A percentile compares a stretch with the other conserved stretches of the same genome.
These are phyloP conservation scores for Venturia asperata DNA, from an alignment of 2,329 filamentous ascomycete species.

Conservation along the genomic window DNA sequence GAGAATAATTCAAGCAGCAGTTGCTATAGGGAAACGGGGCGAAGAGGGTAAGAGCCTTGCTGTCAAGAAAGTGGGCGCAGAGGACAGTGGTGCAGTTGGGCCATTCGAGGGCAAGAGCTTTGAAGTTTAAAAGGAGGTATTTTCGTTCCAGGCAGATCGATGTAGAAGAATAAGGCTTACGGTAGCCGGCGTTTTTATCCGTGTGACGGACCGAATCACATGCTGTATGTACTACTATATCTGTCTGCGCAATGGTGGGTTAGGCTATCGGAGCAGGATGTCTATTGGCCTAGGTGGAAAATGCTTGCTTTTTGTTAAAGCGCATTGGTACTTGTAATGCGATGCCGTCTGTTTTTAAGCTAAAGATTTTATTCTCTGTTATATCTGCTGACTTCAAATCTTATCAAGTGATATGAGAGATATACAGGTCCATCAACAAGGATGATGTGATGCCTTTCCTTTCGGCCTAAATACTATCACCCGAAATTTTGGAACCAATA, in stretches of 20 bases:
- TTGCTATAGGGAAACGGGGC: conserved; percentile 8
- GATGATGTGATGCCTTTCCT: too few species aligned
- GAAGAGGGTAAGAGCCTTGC: conserved; percentile 19
- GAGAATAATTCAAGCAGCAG: conserved; percentile 1
- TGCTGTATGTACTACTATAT: conserved; percentile 8
- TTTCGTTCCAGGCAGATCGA: background rate
- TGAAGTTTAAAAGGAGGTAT: conserved; percentile 8
- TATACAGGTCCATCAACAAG: too few species aligned
- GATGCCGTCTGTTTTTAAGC: background rate
- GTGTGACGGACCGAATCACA: background rate
- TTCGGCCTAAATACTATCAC: too few species aligned
- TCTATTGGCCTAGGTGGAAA: background rate
- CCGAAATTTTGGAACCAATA: too few species aligned
- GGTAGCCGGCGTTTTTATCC: background rate
- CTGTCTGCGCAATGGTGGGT: background rate
- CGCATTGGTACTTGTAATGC: background rate
- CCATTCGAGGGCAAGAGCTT: conserved; percentile 16
- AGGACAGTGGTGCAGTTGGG: conserved; percentile 15
- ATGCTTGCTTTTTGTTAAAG: background rate
- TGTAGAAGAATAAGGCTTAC: conserved; percentile 1
- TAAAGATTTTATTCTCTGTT: too few species aligned
- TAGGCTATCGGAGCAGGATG: conserved; percentile 7
- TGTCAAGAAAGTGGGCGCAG: conserved; percentile 19
- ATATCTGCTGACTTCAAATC: too few species aligned
- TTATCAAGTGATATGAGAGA: too few species aligned